These are phyloP conservation scores for Zizania latifolia DNA, from an alignment of 176 grass and related monocot species.

Conservation along the genomic window DNA sequence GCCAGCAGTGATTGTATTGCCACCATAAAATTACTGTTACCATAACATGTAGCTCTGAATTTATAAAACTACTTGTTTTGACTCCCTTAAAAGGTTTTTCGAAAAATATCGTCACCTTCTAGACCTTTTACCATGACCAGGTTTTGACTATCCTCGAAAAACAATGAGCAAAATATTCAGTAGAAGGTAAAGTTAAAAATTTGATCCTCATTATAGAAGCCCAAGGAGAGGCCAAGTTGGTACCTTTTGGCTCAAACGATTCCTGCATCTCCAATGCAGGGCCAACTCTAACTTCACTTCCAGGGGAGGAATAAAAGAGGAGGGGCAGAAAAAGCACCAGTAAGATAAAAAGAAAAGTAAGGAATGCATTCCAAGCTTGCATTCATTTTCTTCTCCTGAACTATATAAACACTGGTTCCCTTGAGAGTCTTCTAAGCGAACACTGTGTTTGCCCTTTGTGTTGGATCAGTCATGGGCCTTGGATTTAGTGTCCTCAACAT, in stretches of 20 bases:
- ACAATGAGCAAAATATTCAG: neutral
- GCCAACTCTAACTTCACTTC: constrained; percentile 34
- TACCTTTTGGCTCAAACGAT: constrained; percentile 22
- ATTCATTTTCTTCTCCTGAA: neutral
- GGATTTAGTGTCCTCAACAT: constrained; percentile 36
- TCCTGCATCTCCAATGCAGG: constrained; percentile 17
- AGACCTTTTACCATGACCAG: neutral
- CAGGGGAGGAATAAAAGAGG: constrained; percentile 35
- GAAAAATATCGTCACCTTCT: neutral
- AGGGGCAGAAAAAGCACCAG: constrained; percentile 24
- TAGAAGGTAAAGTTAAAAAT: neutral
- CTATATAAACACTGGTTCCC: constrained; percentile 34
- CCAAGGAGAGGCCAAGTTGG: neutral
- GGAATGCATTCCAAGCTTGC: constrained; percentile 75
- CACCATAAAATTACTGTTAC: constrained; percentile 8
- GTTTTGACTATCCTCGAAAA: neutral
- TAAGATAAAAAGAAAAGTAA: constrained; percentile 37
- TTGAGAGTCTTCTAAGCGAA: neutral
- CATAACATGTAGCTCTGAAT: neutral
- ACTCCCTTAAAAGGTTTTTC: neutral
- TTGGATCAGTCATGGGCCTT: constrained; percentile 49
- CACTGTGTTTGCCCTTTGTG: neutral
- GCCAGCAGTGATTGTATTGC: neutral
- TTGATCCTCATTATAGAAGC: neutral
- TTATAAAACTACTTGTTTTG: neutral